Percentiles rank a stretch among this genome's conserved stretches.
These are phyloP conservation scores for Penicillium olsonii DNA, from an alignment of 2,329 filamentous ascomycete species.

Conservation along the genomic window DNA sequence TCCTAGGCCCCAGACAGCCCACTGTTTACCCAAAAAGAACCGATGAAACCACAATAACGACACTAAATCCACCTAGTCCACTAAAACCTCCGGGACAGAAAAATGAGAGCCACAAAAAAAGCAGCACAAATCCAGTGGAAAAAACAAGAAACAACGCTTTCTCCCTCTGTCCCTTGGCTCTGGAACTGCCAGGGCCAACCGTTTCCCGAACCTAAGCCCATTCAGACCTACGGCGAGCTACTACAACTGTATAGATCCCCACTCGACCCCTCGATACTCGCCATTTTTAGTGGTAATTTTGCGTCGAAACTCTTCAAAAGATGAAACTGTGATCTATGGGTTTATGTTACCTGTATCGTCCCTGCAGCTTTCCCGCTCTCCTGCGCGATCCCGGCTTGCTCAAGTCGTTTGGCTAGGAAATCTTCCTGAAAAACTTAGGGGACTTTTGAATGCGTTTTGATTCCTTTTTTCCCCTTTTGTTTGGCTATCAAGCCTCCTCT, in stretches of 20 bases:
- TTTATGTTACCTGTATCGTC: constrained; percentile 17
- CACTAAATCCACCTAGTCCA: constrained; percentile 1
- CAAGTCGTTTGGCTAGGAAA: constrained; percentile 21
- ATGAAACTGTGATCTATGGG: constrained; percentile 19
- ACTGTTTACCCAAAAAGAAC: constrained; percentile 8
- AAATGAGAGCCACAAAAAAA: neutral
- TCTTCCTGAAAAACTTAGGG: constrained; percentile 16
- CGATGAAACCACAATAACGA: constrained; percentile 8
- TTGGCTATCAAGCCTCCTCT: constrained; percentile 21
- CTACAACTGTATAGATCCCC: neutral
- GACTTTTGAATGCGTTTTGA: constrained; percentile 20
- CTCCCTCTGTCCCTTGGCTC: constrained; percentile 24
- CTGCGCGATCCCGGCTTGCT: constrained; percentile 28
- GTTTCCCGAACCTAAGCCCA: constrained; percentile 14
- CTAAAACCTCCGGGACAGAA: neutral
- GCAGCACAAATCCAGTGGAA: neutral
- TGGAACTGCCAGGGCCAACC: constrained; percentile 25
- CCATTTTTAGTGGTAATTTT: constrained; percentile 20
- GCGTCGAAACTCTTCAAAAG: constrained; percentile 21
- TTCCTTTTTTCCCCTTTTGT: constrained; percentile 21
- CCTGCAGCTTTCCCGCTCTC: constrained; percentile 35
- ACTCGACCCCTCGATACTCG: constrained; percentile 10
- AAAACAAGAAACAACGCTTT: constrained; percentile 18
- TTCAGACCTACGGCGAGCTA: too few species aligned
- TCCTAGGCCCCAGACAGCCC: constrained; percentile 12